Evolutionary conservation across 352 stramenopile genomes (phyloP).

Genomic region (Hyaloperonospora brassicae): DNA sequence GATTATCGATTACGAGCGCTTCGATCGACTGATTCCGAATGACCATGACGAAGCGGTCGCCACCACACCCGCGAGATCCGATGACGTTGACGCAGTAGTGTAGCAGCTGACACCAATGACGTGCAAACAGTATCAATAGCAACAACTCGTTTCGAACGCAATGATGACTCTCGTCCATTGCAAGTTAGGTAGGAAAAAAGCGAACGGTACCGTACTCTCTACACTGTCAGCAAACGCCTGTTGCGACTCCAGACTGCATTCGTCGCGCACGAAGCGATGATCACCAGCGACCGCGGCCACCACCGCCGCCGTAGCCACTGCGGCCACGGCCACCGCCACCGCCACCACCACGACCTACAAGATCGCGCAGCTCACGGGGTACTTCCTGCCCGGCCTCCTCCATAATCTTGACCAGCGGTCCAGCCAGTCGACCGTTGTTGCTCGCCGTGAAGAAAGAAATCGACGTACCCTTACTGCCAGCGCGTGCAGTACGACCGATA

Average conservation of each 20-base stretch:
- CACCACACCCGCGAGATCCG: slow-evolving; percentile 21
- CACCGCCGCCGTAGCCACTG: slow-evolving; percentile 41
- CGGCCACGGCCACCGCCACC: slow-evolving; percentile 54
- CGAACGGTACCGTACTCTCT: slow-evolving; percentile 6
- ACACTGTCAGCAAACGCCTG: slow-evolving; percentile 1
- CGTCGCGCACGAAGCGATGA: slow-evolving; percentile 5
- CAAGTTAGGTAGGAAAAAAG: slow-evolving; percentile 14
- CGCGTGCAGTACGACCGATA: slow-evolving; percentile 97
- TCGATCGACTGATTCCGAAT: slow-evolving; percentile 46
- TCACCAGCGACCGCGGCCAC: slow-evolving; percentile 52
- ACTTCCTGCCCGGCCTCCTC: slow-evolving; percentile 84
- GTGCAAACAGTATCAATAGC: neutral
- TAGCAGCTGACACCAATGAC: neutral
- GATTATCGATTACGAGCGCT: slow-evolving; percentile 58
- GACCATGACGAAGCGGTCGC: slow-evolving; percentile 21
- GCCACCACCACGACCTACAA: slow-evolving; percentile 58
- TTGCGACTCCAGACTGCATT: slow-evolving; percentile 6
- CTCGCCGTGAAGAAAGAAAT: slow-evolving; percentile 91
- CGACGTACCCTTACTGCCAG: slow-evolving; percentile 89
- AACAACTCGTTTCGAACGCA: neutral
- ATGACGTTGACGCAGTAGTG: neutral
- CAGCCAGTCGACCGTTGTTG: slow-evolving; percentile 78
- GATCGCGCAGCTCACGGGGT: slow-evolving; percentile 69
- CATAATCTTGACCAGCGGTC: slow-evolving; percentile 86
- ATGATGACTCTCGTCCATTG: slow-evolving; percentile 13